Percentiles rank a stretch among this genome's conserved stretches.
phyloP scores from a whole-genome alignment of 441 rosid species.

The Gossypium aridum region DNA sequence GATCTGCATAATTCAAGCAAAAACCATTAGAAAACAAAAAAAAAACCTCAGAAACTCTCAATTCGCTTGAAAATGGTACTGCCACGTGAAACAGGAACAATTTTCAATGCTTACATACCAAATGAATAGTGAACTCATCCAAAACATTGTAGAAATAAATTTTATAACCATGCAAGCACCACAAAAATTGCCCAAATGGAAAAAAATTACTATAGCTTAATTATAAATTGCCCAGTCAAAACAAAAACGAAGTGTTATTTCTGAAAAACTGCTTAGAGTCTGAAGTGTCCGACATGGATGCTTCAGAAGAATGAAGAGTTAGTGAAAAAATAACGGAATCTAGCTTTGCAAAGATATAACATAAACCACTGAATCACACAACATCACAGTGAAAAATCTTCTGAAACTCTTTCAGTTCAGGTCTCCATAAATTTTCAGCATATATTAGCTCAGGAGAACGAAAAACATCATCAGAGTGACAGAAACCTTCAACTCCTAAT shows the following conservation, averaged over 20 bases:
- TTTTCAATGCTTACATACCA: no score
- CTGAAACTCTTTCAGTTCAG: conserved; percentile 37
- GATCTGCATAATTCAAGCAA: neutral
- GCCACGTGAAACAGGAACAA: no score
- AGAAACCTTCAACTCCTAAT: conserved; percentile 11
- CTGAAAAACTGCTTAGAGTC: no score
- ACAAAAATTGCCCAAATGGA: neutral
- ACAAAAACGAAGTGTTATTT: neutral
- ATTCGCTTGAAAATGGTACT: no score
- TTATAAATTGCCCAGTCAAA: neutral
- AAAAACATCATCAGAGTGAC: conserved; percentile 35
- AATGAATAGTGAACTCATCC: no score
- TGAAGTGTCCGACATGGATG: no score
- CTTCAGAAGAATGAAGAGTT: no score
- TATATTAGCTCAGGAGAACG: conserved; percentile 35
- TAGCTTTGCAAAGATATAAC: neutral
- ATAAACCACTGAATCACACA: neutral
- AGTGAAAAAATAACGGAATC: neutral
- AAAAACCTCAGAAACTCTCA: no score
- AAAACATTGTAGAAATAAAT: neutral
- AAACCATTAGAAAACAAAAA: neutral
- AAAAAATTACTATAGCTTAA: neutral
- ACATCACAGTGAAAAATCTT: neutral
- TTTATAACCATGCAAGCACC: neutral
- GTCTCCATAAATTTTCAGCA: conserved; percentile 39